phyloP scores from a whole-genome alignment of 306 rosid species.

The Dicorynia guianensis region DNA sequence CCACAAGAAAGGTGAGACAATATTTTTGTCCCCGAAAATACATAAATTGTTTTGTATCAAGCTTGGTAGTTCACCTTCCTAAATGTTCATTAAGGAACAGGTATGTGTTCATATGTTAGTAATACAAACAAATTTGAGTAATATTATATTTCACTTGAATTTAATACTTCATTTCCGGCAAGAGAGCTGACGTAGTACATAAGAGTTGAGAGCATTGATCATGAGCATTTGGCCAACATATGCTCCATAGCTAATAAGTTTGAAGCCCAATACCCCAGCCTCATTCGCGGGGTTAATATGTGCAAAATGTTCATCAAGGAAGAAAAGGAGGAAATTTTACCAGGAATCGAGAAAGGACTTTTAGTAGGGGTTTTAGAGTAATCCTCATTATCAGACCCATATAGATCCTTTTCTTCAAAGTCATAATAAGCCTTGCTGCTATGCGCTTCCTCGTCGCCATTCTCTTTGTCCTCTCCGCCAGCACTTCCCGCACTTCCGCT shows the following conservation, averaged over 20 bases:
- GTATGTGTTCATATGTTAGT: neutral
- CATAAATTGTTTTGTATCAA: neutral
- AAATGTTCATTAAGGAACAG: neutral
- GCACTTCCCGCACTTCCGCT: slow-evolving; percentile 50
- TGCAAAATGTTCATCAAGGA: neutral
- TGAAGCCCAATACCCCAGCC: neutral
- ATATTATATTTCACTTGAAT: neutral
- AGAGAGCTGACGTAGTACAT: neutral
- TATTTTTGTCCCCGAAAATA: slow-evolving; percentile 13
- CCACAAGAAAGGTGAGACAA: slow-evolving; percentile 10
- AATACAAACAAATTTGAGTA: neutral
- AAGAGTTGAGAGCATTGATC: neutral
- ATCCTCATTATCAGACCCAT: slow-evolving; percentile 89
- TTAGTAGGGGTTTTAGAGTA: slow-evolving; percentile 75
- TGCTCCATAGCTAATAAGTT: neutral
- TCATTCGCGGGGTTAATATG: neutral
- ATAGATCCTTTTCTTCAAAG: slow-evolving; percentile 76
- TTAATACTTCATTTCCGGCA: neutral
- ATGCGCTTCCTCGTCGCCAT: slow-evolving; percentile 61
- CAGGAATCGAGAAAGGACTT: slow-evolving; percentile 83
- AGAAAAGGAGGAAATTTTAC: slow-evolving; percentile 44
- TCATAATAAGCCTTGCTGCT: slow-evolving; percentile 33
- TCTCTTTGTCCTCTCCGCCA: slow-evolving; percentile 60
- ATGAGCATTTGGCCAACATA: neutral
- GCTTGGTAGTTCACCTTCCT: slow-evolving; percentile 24